phyloP scores from a whole-genome alignment of 2,329 filamentous ascomycete species.

The Ophiocordyceps sinensis region DNA sequence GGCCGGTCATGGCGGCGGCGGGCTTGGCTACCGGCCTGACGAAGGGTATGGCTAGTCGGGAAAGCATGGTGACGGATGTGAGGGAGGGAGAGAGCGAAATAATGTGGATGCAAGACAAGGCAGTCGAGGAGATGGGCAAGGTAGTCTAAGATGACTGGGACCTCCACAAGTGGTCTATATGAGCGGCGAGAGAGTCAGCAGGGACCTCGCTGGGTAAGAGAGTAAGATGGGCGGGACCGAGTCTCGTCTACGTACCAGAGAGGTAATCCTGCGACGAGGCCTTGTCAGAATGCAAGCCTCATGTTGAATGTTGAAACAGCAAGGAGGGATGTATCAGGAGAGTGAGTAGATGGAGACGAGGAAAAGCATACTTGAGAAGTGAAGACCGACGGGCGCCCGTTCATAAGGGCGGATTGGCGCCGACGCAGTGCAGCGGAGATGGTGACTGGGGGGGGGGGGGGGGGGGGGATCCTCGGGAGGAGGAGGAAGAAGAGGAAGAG shows the following conservation, averaged over 20 bases:
- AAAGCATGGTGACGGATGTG: slow-evolving; percentile 36
- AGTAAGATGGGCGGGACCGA: slow-evolving; percentile 24
- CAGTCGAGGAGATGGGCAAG: slow-evolving; percentile 9
- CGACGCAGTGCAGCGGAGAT: slow-evolving; percentile 15
- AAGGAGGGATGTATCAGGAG: neutral
- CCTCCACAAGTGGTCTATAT: slow-evolving; percentile 27
- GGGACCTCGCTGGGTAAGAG: slow-evolving; percentile 4
- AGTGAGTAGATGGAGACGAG: neutral
- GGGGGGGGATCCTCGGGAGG: neutral
- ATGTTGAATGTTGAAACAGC: slow-evolving; percentile 4
- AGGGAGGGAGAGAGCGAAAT: slow-evolving; percentile 3
- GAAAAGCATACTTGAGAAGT: slow-evolving; percentile 58
- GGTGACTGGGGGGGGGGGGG: neutral
- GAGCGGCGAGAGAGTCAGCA: slow-evolving; percentile 7
- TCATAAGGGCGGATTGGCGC: slow-evolving; percentile 57
- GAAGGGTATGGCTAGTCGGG: slow-evolving; percentile 37
- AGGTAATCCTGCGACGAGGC: slow-evolving; percentile 49
- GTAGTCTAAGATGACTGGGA: slow-evolving; percentile 18
- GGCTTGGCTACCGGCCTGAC: slow-evolving; percentile 36
- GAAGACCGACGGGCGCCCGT: slow-evolving; percentile 71
- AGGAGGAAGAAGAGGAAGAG: neutral
- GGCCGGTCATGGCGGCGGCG: slow-evolving; percentile 23
- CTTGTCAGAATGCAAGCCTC: slow-evolving; percentile 25
- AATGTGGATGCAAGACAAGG: slow-evolving; percentile 3
- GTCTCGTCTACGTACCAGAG: slow-evolving; percentile 43